These are phyloP conservation scores for Ruellia speciosa DNA, from an alignment of 305 asterid genomes.

Conservation along the genomic window DNA sequence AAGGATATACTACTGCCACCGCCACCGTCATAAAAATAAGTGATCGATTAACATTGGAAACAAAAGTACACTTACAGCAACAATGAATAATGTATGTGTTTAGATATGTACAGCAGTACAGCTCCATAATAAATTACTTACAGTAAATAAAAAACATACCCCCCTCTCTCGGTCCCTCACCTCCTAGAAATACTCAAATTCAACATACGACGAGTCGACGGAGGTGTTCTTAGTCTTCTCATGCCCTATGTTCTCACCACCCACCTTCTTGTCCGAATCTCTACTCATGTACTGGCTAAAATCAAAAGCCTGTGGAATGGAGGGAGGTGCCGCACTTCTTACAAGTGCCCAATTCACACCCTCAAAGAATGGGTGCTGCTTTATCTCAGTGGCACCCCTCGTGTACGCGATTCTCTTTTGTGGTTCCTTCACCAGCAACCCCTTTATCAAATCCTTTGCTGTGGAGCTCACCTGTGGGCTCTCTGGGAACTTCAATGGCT, in stretches of 20 bases:
- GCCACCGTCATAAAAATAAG: too few relatives aligned
- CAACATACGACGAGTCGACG: conserved; percentile 47
- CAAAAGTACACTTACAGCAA: too few relatives aligned
- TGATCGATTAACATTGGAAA: too few relatives aligned
- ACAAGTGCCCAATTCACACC: conserved; percentile 91
- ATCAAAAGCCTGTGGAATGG: conserved; percentile 61
- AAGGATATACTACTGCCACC: too few relatives aligned
- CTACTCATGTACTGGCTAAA: conserved; percentile 43
- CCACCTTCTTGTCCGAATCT: conserved; percentile 60
- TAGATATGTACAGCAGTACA: background rate
- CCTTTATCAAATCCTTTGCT: conserved; percentile 68
- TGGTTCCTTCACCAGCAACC: conserved; percentile 74
- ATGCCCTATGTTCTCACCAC: conserved; percentile 32
- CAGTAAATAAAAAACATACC: background rate
- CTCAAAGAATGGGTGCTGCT: conserved; percentile 86
- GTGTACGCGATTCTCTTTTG: conserved; percentile 73
- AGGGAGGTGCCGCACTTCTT: conserved; percentile 64
- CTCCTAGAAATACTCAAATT: conserved; percentile 62
- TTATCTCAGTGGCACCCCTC: conserved; percentile 83
- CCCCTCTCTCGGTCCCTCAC: background rate
- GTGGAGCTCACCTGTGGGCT: conserved; percentile 45
- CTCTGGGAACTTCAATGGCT: conserved; percentile 69
- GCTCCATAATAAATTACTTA: background rate
- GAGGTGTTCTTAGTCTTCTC: conserved; percentile 32
- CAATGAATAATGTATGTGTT: too few relatives aligned